phyloP scores from a whole-genome alignment of 2,329 filamentous ascomycete genomes.

The Chaetomiaceae sp. region DNA sequence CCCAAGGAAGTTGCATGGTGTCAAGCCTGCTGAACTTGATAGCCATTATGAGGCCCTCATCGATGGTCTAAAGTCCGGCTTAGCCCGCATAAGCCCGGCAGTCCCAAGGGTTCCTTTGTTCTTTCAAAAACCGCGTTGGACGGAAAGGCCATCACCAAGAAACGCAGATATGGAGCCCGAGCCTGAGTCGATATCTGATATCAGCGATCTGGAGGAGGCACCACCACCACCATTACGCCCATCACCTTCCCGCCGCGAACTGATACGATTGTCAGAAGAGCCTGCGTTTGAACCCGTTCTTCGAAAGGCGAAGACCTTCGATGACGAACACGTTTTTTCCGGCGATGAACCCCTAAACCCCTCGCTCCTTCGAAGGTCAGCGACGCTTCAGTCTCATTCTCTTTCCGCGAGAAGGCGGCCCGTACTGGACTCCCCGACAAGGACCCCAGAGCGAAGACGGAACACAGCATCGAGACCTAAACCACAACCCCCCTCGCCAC shows the following conservation, averaged over 20 bases:
- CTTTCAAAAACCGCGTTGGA: slow-evolving; percentile 13
- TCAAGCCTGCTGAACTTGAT: slow-evolving; percentile 29
- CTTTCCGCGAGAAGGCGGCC: slow-evolving; percentile 3
- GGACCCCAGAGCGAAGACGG: slow-evolving; percentile 3
- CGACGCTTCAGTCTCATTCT: slow-evolving; percentile 15
- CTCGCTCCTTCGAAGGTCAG: slow-evolving; percentile 18
- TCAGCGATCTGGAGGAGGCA: slow-evolving; percentile 52
- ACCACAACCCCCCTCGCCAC: not conserved
- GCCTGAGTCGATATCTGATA: slow-evolving; percentile 42
- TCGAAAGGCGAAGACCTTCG: slow-evolving; percentile 20
- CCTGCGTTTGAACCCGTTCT: slow-evolving; percentile 20
- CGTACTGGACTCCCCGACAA: slow-evolving; percentile 8
- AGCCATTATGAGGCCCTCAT: slow-evolving; percentile 45
- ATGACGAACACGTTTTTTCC: slow-evolving; percentile 10
- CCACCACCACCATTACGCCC: slow-evolving; percentile 7
- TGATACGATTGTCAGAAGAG: slow-evolving; percentile 16
- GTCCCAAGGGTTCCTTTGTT: slow-evolving; percentile 25
- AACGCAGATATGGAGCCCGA: slow-evolving; percentile 15
- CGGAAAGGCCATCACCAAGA: not conserved
- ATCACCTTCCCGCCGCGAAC: slow-evolving; percentile 18
- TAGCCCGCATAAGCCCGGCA: slow-evolving; percentile 31
- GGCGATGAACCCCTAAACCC: slow-evolving; percentile 12
- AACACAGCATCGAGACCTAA: slow-evolving; percentile 12
- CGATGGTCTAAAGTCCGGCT: slow-evolving; percentile 38
- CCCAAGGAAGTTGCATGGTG: slow-evolving; percentile 27